Base-by-base conservation (phyloP, 179 eudicot species). In the Camellia oleifera region DNA sequence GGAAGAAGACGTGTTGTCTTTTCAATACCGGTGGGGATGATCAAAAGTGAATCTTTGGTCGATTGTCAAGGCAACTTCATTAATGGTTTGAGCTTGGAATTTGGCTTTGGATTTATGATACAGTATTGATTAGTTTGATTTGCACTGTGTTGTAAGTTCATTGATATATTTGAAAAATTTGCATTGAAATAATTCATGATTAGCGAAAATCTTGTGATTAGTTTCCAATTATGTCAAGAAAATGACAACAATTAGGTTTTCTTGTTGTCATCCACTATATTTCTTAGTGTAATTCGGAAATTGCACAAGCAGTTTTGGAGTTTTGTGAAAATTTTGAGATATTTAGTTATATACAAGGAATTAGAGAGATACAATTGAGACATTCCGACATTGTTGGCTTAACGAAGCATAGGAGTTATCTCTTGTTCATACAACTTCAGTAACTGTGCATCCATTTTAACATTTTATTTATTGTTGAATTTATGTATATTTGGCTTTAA, bases 21-120 rank as follows among this genome's bases (percentile, higher is more conserved):
- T 91, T 93, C 69, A 67, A 91, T 60, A 93, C 98, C 1, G 98
- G 98, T 69, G 98, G 97, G 68, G 98, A 94, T 86, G 98, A 94
- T 89, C 88, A 91, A 53, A 81, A 82, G 94, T 90, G 80, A 94
- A 94, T 69, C 87, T 94, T 80, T 94, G 98, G 98, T 86, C 97
- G 5, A 90, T 91, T 79, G 98, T 97, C 70, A 90, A 93, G 81
- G 88, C 97, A 40, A 85, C 88, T 44, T 87, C 96, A 77, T 81
- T 89, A 83, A 88, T 85, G 97, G 98, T 89, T 79, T 69, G 78
- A 17, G 48, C 11, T 54, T 17, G 65, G 1, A 23, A 18, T 65
- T 68, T 56, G 15, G 15, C 20, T 26, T 66, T 20, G 11, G 46
- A 18, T 45, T n/a, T 67, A 18, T 14, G n/a, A 15, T 11, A 48